Base-by-base conservation (phyloP, 495 filamentous ascomycete genomes). In the Aspergillus baeticus region DNA sequence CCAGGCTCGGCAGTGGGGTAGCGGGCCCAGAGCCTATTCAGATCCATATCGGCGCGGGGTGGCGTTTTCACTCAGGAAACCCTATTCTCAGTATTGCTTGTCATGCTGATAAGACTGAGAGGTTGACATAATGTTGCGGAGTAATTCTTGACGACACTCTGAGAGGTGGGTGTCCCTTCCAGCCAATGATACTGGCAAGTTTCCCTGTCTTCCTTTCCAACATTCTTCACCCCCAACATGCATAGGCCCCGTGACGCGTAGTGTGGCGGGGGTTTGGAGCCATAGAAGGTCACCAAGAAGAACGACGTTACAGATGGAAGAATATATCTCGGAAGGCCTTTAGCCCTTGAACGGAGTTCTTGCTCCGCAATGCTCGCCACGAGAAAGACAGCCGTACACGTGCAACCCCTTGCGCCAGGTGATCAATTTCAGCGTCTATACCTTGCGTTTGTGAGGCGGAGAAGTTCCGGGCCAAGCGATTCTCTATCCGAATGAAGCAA, bases 1-100 rank as follows among this genome's bases (percentile, higher is more conserved):
- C 4, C 23, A 22, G 49, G 35, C 49, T 52, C 36, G 49, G 49
- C 49, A 33, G 49, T 20, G 49, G 49, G 49, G 49, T 22, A 22
- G 49, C 35, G 48, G 23, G 38, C n/a, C 17, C 34, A 6, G 47
- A 18, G 23, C 3, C 21, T 45, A 45, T 31, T 23, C 22, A 45
- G 42, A 17, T 49, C 31, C 33, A 50, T 50, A 34, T 26, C 33
- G 47, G 34, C 47, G 47, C 47, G 34, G 47, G 34, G 47, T 50
- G 47, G 47, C 47, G 47, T 15, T 29, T 17, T 37, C 17, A 20
- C 34, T 38, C 21, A 15, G 20, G 45, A 45, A 45, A 48, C 45
- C 45, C 26, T 48, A 48, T 34, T 31, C 29, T 8, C 5, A 49
- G 17, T 17, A 18, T 37, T 26, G 20, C 31, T 49, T 49, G 31